Conservation (phyloP, 495 filamentous ascomycete species). For the Ramalina intermedia region DNA sequence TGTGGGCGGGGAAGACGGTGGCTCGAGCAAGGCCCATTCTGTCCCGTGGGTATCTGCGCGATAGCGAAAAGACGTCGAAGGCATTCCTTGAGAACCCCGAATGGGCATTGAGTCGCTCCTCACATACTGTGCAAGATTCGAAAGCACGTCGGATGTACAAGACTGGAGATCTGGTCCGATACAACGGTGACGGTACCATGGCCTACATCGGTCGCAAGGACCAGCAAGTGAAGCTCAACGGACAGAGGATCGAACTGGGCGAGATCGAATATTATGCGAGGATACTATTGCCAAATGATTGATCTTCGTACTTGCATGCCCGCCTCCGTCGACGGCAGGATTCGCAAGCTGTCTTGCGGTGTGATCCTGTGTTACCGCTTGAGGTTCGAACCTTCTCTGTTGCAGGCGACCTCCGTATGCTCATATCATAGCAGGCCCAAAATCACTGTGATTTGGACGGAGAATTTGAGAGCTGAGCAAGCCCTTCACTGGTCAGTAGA, state of each 20-base stretch:
- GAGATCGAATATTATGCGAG: slow-evolving; percentile 47
- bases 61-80: slow-evolving; percentile 21
- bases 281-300: slow-evolving; percentile 18
- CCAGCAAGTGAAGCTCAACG: slow-evolving; percentile 50
- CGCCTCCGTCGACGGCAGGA: slow-evolving; percentile 39
- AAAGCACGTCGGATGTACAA: slow-evolving; percentile 17
- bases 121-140: neutral
- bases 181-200: slow-evolving; percentile 38
- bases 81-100: slow-evolving; percentile 19
- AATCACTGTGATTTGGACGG: too few species aligned
- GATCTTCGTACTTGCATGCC: slow-evolving; percentile 39
- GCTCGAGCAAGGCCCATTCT: slow-evolving; percentile 24
- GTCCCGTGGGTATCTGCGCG: slow-evolving; percentile 23
- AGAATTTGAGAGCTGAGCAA: too few species aligned
- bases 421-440: too few species aligned
- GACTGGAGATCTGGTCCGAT: slow-evolving; percentile 32
- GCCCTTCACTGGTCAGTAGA: too few species aligned
- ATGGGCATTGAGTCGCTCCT: slow-evolving; percentile 1
- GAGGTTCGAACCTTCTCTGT: slow-evolving; percentile 21
- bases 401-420: neutral
- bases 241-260: slow-evolving; percentile 49
- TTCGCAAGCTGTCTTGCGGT: slow-evolving; percentile 40
- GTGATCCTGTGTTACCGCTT: slow-evolving; percentile 27
- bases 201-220: slow-evolving; percentile 44
- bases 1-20: slow-evolving; percentile 20